Conservation (phyloP, 2,329 filamentous ascomycete species). For the Penicillium sp. region DNA sequence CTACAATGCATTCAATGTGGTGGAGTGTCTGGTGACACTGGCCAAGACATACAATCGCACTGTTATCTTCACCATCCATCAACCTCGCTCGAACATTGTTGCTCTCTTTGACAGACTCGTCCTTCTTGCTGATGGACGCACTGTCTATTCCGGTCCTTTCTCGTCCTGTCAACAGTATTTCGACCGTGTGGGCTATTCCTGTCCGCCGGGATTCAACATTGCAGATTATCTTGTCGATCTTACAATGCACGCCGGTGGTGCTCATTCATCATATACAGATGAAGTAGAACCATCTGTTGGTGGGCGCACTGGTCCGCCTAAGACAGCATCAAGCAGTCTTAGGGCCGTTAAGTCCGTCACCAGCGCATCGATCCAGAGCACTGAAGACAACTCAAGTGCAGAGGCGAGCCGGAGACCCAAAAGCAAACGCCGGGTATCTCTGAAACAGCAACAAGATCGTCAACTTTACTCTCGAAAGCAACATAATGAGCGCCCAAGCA, state of each 20-base stretch:
- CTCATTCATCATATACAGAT: conserved; percentile 53
- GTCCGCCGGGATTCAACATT: conserved; percentile 96
- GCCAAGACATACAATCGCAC: conserved; percentile 97
- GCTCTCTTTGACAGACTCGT: conserved; percentile 94
- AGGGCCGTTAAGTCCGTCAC: conserved; percentile 86
- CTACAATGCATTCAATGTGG: conserved; percentile 96
- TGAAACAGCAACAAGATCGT: conserved; percentile 81
- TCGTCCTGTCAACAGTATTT: conserved; percentile 87
- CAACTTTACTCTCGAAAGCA: conserved; percentile 81
- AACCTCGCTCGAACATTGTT: conserved; percentile 96
- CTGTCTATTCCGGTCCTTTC: conserved; percentile 92
- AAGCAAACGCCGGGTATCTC: conserved; percentile 70
- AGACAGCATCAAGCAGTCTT: conserved; percentile 79
- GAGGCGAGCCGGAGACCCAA: conserved; percentile 64
- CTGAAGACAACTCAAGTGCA: conserved; percentile 63
- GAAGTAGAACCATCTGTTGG: conserved; percentile 54
- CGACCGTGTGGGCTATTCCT: conserved; percentile 84
- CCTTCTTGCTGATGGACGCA: conserved; percentile 80
- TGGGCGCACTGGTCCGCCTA: conserved; percentile 58
- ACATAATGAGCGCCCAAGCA: conserved; percentile 51
- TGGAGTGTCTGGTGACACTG: conserved; percentile 90
- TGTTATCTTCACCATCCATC: conserved; percentile 97
- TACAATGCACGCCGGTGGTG: conserved; percentile 85
- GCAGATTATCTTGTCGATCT: conserved; percentile 96
- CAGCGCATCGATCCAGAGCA: conserved; percentile 73